phyloP scores from a whole-genome alignment of 495 filamentous ascomycete genomes.

The Cercophora samala region DNA sequence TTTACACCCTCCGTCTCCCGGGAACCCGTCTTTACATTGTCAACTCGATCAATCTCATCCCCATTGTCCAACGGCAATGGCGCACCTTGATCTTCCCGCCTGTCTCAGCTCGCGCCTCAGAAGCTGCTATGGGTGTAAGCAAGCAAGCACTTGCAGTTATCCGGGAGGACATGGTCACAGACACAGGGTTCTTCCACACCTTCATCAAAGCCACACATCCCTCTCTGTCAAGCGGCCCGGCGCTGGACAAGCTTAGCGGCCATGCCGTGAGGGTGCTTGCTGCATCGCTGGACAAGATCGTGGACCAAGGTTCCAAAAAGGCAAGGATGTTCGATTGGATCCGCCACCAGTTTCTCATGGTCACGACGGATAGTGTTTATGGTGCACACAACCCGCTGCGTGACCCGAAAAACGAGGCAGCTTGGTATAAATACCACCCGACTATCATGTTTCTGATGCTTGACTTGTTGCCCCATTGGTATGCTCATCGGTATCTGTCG shows the following conservation, averaged over 20 bases:
- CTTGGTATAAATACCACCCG: slow-evolving; percentile 9
- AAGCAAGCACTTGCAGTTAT: slow-evolving; percentile 21
- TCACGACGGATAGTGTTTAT: slow-evolving; percentile 24
- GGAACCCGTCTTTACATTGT: slow-evolving; percentile 27
- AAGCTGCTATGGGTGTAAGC: slow-evolving; percentile 20
- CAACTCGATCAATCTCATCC: slow-evolving; percentile 24
- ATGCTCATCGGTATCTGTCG: not conserved
- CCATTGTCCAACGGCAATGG: slow-evolving; percentile 22
- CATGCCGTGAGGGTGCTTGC: slow-evolving; percentile 19
- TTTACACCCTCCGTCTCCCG: slow-evolving; percentile 32
- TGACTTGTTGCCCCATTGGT: slow-evolving; percentile 16
- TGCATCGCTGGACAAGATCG: slow-evolving; percentile 9
- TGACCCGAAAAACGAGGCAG: slow-evolving; percentile 18
- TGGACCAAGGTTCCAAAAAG: not conserved
- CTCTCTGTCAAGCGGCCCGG: slow-evolving; percentile 15
- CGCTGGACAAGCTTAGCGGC: slow-evolving; percentile 25
- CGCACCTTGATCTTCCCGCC: slow-evolving; percentile 22
- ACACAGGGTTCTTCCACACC: slow-evolving; percentile 20
- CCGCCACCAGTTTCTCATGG: slow-evolving; percentile 13
- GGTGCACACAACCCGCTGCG: slow-evolving; percentile 25
- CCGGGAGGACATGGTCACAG: slow-evolving; percentile 11
- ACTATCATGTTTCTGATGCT: slow-evolving; percentile 20
- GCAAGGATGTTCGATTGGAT: slow-evolving; percentile 21
- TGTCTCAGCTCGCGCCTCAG: not conserved
- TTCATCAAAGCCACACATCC: slow-evolving; percentile 17